Conservation (phyloP, 805 yeast genomes). For the Brettanomyces nanus region DNA sequence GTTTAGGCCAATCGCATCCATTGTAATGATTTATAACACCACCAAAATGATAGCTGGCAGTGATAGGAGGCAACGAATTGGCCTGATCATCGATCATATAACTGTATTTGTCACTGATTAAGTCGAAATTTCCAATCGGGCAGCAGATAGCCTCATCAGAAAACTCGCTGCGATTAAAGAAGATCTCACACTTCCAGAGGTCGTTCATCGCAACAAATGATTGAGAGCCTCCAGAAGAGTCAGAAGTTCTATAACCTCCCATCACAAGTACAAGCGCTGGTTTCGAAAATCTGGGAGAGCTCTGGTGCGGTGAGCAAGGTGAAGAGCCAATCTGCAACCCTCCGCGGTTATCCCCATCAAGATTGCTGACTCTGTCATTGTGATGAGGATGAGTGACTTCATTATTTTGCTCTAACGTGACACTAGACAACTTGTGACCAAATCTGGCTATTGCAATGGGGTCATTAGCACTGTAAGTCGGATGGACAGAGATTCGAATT, state of each 20-base stretch:
- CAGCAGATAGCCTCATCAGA: constrained; percentile 22
- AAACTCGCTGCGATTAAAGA: constrained; percentile 26
- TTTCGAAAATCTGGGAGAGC: no score
- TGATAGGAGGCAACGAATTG: not conserved
- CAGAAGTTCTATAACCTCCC: constrained; percentile 39
- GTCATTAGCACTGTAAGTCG: constrained; percentile 18
- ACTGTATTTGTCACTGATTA: constrained; percentile 12
- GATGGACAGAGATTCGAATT: constrained; percentile 28
- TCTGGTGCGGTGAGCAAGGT: no score
- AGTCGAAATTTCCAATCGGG: constrained; percentile 24
- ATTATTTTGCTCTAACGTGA: no score
- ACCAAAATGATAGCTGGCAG: not conserved
- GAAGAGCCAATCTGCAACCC: no score
- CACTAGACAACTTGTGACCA: constrained; percentile 25
- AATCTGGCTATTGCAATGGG: constrained; percentile 26
- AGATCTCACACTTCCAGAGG: constrained; percentile 26
- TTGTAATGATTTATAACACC: not conserved
- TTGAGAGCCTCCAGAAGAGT: constrained; percentile 20
- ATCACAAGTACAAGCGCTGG: constrained; percentile 33
- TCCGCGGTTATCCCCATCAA: no score
- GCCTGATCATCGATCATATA: constrained; percentile 5
- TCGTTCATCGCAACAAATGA: constrained; percentile 27
- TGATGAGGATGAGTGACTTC: no score
- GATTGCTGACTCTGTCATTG: no score
- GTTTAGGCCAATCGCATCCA: constrained; percentile 24